Conservation (phyloP, 139 green algal species). For the Chlamydomonas applanata region DNA sequence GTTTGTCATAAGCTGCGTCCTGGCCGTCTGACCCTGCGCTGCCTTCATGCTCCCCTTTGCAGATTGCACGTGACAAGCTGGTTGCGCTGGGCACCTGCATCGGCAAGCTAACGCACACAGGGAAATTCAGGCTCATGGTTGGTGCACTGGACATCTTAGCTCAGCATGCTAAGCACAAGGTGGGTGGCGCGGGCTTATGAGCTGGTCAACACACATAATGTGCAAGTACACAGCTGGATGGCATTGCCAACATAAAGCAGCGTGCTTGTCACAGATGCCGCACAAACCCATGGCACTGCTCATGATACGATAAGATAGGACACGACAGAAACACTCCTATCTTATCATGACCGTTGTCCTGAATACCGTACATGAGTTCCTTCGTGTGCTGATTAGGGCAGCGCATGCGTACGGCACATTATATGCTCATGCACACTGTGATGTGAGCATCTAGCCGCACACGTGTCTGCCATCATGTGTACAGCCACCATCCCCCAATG, state of each 20-base stretch:
- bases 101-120: conserved; percentile 95
- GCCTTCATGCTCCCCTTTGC: conserved; percentile 7
- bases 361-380: too few species aligned
- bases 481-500: background rate
- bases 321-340: too few species aligned
- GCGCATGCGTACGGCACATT: background rate
- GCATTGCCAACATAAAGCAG: background rate
- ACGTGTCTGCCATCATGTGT: background rate
- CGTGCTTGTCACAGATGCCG: too few species aligned
- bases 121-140: conserved; percentile 94
- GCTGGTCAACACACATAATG: too few species aligned
- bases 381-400: too few species aligned
- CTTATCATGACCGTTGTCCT: too few species aligned
- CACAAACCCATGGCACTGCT: too few species aligned
- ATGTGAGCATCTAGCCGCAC: too few species aligned
- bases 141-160: conserved; percentile 88
- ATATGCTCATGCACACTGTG: background rate
- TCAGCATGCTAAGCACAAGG: conserved; percentile 95
- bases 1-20: too few species aligned
- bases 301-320: too few species aligned
- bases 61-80: conserved; percentile 90
- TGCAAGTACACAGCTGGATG: background rate
- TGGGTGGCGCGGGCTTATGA: too few species aligned
- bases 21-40: too few species aligned
- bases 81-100: conserved; percentile 87